Percentiles rank a stretch among this genome's conserved stretches.
Evolutionary conservation across 2,329 filamentous ascomycete genomes (phyloP).

Genomic region (Nothophaeocryptopus gaeumannii): DNA sequence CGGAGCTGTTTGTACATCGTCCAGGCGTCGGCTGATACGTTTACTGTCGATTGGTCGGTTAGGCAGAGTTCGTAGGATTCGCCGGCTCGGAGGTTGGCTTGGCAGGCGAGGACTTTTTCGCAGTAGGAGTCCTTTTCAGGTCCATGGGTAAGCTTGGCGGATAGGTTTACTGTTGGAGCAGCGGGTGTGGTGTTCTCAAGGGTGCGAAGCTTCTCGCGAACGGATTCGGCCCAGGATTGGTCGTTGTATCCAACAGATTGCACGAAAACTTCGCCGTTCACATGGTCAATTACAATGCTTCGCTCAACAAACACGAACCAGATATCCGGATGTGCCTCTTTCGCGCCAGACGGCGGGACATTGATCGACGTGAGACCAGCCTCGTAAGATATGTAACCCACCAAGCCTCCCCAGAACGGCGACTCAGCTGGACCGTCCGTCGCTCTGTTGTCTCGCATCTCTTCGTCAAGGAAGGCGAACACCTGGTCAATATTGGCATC

Average conservation of each 20-base stretch:
- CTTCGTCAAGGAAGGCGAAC: conserved; percentile 41
- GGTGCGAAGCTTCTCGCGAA: too few species aligned
- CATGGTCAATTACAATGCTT: conserved; percentile 75
- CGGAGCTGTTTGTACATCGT: conserved; percentile 69
- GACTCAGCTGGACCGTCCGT: conserved; percentile 35
- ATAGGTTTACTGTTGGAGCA: not conserved
- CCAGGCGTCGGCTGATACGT: conserved; percentile 51
- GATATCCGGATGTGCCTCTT: conserved; percentile 61
- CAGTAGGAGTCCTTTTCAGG: conserved; percentile 53
- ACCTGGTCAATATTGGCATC: conserved; percentile 31
- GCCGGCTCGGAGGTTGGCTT: conserved; percentile 69
- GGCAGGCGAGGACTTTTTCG: conserved; percentile 64
- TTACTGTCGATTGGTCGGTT: conserved; percentile 70
- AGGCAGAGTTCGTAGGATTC: conserved; percentile 85
- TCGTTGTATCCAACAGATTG: conserved; percentile 61
- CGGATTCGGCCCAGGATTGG: conserved; percentile 29
- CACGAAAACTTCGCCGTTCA: conserved; percentile 58
- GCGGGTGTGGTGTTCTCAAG: conserved; percentile 3
- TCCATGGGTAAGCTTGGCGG: conserved; percentile 16
- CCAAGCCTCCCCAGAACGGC: conserved; percentile 77
- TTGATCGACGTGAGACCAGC: conserved; percentile 65
- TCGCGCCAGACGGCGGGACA: conserved; percentile 40
- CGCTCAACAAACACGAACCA: conserved; percentile 73
- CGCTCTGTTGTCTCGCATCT: conserved; percentile 39
- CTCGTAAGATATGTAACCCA: conserved; percentile 84